A percentile compares a stretch with the other conserved stretches of the same genome.
Conservation (phyloP, 2,329 filamentous ascomycete species). For the Penicillium concentricum region DNA sequence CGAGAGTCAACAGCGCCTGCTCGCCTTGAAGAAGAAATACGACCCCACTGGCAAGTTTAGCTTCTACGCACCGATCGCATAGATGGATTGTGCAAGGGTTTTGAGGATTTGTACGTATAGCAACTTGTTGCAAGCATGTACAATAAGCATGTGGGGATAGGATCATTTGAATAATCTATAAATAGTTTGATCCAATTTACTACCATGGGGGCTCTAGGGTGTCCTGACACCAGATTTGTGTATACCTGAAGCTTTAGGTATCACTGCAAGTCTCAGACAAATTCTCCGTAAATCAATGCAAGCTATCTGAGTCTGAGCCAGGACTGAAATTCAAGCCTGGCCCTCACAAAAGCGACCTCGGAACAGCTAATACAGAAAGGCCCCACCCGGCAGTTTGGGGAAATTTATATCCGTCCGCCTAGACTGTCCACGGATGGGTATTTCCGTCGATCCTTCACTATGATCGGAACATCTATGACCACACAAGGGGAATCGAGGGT, state of each 20-base stretch:
- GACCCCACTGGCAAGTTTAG: conserved; percentile 34
- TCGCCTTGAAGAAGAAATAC: conserved; percentile 35
- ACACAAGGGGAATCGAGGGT: background rate
- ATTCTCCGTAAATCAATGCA: background rate
- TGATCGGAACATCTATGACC: background rate
- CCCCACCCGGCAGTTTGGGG: background rate
- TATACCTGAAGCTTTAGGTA: background rate
- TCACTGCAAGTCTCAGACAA: background rate
- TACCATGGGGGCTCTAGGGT: no score
- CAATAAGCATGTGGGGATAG: background rate
- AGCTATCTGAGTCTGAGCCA: background rate
- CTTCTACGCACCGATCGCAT: conserved; percentile 30
- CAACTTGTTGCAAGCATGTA: background rate
- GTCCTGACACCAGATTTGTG: background rate
- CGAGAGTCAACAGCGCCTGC: conserved; percentile 29
- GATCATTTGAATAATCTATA: background rate
- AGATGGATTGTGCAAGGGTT: background rate
- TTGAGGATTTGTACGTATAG: background rate
- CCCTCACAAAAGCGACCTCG: background rate
- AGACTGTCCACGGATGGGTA: background rate
- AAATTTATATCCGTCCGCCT: background rate
- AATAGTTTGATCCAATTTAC: background rate
- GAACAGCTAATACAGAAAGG: background rate
- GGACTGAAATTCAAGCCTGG: background rate
- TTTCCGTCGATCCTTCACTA: background rate